Evolutionary conservation across 2,329 filamentous ascomycete genomes (phyloP).

Genomic region (Aspergillus clavatus): DNA sequence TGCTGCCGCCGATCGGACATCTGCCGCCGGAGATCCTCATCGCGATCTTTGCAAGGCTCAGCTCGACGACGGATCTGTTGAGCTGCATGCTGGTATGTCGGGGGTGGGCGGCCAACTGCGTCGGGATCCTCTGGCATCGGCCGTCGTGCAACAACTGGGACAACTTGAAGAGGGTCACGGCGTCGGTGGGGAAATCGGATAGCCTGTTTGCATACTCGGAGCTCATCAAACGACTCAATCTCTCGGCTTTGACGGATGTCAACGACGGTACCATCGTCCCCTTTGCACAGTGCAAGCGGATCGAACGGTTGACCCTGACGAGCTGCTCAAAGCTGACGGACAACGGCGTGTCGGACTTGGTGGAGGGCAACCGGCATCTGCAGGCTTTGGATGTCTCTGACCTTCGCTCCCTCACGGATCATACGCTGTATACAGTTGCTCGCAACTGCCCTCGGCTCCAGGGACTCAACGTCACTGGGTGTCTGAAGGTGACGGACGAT

Average conservation of each 20-base stretch:
- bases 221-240: slow-evolving; percentile 86
- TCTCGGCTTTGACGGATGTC: slow-evolving; percentile 72
- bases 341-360: slow-evolving; percentile 70
- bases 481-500: slow-evolving; percentile 77
- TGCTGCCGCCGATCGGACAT: slow-evolving; percentile 63
- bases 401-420: slow-evolving; percentile 73
- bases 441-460: slow-evolving; percentile 79
- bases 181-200: slow-evolving; percentile 65
- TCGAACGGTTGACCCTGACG: slow-evolving; percentile 89
- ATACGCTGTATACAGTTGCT: slow-evolving; percentile 71
- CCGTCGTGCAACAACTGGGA: slow-evolving; percentile 84
- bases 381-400: slow-evolving; percentile 87
- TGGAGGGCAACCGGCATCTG: slow-evolving; percentile 73
- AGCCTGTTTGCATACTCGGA: slow-evolving; percentile 85
- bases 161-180: slow-evolving; percentile 74
- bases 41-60: slow-evolving; percentile 80
- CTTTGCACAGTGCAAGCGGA: slow-evolving; percentile 76
- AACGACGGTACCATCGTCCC: slow-evolving; percentile 86
- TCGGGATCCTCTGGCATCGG: slow-evolving; percentile 90
- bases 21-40: slow-evolving; percentile 95
- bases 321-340: slow-evolving; percentile 85
- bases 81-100: slow-evolving; percentile 93
- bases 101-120: slow-evolving; percentile 85
- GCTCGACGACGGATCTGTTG: slow-evolving; percentile 68
- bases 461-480: slow-evolving; percentile 87